Conservation (phyloP, 805 yeast genomes). For the Lachancea meyersii region DNA sequence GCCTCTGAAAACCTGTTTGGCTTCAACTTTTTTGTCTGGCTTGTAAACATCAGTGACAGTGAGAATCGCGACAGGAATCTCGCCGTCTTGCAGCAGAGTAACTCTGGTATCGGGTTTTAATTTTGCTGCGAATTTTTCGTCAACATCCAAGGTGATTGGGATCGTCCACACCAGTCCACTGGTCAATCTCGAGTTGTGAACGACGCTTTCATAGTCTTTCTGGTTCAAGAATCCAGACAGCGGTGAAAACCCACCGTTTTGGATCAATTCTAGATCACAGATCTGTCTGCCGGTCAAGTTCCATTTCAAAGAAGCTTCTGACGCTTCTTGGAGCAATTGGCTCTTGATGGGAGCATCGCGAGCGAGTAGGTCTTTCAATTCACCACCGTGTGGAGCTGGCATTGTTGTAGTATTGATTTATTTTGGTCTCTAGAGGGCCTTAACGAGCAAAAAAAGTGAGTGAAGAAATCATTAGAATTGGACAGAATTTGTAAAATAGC, state of each 20-base stretch:
- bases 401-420: slow-evolving; percentile 26
- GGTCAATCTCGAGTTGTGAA: slow-evolving; percentile 60
- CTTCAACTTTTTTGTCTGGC: slow-evolving; percentile 78
- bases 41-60: slow-evolving; percentile 72
- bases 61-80: slow-evolving; percentile 70
- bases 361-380: slow-evolving; percentile 72
- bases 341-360: slow-evolving; percentile 65
- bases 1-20: slow-evolving; percentile 84
- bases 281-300: slow-evolving; percentile 76
- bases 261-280: slow-evolving; percentile 86
- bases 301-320: slow-evolving; percentile 36
- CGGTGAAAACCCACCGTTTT: slow-evolving; percentile 93
- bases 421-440: not conserved
- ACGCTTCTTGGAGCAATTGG: slow-evolving; percentile 54
- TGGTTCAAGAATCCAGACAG: slow-evolving; percentile 58
- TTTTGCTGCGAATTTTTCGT: slow-evolving; percentile 40
- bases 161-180: slow-evolving; percentile 83
- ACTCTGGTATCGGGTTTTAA: slow-evolving; percentile 54
- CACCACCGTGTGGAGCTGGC: slow-evolving; percentile 91
- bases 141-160: slow-evolving; percentile 84
- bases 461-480: no score
- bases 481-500: not conserved
- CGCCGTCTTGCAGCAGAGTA: slow-evolving; percentile 75
- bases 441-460: not conserved
- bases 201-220: slow-evolving; percentile 60